Conservation (phyloP, 106 monocot species). For the Xerophyta viscosa region DNA sequence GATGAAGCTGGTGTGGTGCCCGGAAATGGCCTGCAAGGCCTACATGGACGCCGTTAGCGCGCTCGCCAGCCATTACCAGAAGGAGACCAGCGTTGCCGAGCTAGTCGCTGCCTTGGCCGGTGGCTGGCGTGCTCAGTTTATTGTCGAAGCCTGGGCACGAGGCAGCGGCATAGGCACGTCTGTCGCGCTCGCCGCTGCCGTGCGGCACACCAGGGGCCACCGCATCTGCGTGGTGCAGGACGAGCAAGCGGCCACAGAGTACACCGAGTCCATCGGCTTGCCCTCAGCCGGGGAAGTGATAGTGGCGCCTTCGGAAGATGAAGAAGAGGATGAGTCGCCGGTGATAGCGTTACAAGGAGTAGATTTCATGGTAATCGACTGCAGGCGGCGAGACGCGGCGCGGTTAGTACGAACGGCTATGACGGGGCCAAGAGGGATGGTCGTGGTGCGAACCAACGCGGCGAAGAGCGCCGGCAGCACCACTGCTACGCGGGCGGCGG, state of each 20-base stretch:
- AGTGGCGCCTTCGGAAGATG: slow-evolving; percentile 7
- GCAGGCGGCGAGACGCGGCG: slow-evolving; percentile 38
- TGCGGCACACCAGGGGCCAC: slow-evolving; percentile 36
- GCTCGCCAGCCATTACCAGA: slow-evolving; percentile 7
- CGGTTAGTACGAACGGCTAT: slow-evolving; percentile 34
- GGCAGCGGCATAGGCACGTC: slow-evolving; percentile 13
- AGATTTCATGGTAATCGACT: slow-evolving; percentile 75
- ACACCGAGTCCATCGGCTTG: background rate
- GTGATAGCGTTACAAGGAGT: slow-evolving; percentile 37
- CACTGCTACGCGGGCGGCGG: slow-evolving; percentile 6
- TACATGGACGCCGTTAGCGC: slow-evolving; percentile 64
- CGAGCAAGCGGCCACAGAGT: slow-evolving; percentile 10
- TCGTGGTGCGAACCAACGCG: slow-evolving; percentile 26
- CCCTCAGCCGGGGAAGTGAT: slow-evolving; percentile 12
- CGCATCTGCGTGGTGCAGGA: slow-evolving; percentile 43
- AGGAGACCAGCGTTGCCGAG: slow-evolving; percentile 47
- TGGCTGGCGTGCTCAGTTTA: slow-evolving; percentile 61
- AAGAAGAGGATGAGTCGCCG: slow-evolving; percentile 13
- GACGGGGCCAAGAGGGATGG: slow-evolving; percentile 63
- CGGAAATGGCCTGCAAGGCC: slow-evolving; percentile 69
- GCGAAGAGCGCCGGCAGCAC: slow-evolving; percentile 17
- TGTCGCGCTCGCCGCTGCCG: slow-evolving; percentile 35
- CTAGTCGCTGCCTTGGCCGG: slow-evolving; percentile 83
- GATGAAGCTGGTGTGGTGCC: slow-evolving; percentile 94
- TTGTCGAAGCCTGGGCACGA: slow-evolving; percentile 41